Percentiles rank a stretch among this genome's conserved stretches.
Conservation (phyloP, 305 asterid species). For the Ruellia speciosa region DNA sequence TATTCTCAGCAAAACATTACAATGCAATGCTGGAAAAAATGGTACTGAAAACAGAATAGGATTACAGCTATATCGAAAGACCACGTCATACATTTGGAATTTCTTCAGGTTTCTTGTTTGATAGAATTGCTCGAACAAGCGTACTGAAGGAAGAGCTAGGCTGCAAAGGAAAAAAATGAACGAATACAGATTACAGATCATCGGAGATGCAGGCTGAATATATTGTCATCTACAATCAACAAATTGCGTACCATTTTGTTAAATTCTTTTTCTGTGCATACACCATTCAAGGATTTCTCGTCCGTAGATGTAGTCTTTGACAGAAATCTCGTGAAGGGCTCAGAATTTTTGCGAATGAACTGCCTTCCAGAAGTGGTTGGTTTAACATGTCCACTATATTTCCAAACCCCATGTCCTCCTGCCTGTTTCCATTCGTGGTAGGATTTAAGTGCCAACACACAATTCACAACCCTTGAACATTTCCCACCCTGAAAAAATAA, state of each 20-base stretch:
- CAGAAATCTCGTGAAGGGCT: slow-evolving; percentile 57
- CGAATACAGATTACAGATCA: slow-evolving; percentile 4
- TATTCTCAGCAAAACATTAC: not conserved
- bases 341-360: slow-evolving; percentile 58
- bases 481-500: slow-evolving; percentile 71
- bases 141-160: slow-evolving; percentile 62
- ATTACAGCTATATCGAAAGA: slow-evolving; percentile 7
- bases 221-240: slow-evolving; percentile 5
- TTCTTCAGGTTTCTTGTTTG: slow-evolving; percentile 87
- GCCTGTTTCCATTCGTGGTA: slow-evolving; percentile 71
- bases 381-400: slow-evolving; percentile 73
- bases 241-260: slow-evolving; percentile 26
- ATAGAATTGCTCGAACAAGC: slow-evolving; percentile 70
- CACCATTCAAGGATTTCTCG: slow-evolving; percentile 44
- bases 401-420: slow-evolving; percentile 74
- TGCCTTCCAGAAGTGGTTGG: slow-evolving; percentile 47
- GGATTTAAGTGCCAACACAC: slow-evolving; percentile 84
- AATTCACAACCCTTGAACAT: slow-evolving; percentile 79
- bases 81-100: slow-evolving; percentile 47
- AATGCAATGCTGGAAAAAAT: not conserved
- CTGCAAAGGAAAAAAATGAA: slow-evolving; percentile 32
- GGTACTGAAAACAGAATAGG: not conserved
- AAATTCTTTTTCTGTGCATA: slow-evolving; percentile 19
- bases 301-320: slow-evolving; percentile 46
- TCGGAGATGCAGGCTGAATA: slow-evolving; percentile 7